Evolutionary conservation across 2,329 filamentous ascomycete species (phyloP).

Genomic region (Ceratocystis papillata): DNA sequence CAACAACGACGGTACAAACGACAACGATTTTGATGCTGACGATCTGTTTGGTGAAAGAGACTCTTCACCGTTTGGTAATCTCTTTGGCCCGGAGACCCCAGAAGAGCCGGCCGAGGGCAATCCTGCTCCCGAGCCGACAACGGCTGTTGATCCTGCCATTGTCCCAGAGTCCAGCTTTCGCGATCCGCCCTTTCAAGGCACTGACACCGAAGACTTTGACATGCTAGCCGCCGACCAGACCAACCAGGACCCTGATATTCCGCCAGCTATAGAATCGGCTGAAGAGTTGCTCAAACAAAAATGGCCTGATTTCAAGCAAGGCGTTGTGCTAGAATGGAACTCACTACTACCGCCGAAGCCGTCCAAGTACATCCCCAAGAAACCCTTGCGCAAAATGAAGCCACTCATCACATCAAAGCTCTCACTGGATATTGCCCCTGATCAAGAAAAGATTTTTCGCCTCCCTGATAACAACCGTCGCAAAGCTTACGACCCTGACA

Average conservation of each 20-base stretch:
- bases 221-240: conserved; percentile 39
- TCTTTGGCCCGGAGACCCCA: conserved; percentile 36
- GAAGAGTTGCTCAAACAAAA: conserved; percentile 67
- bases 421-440: conserved; percentile 70
- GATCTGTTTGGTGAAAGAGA: conserved; percentile 59
- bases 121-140: not conserved
- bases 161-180: conserved; percentile 24
- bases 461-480: conserved; percentile 42
- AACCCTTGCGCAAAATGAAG: conserved; percentile 67
- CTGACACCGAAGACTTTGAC: conserved; percentile 35
- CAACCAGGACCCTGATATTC: conserved; percentile 53
- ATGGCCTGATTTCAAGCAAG: conserved; percentile 70
- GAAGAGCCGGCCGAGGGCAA: conserved; percentile 33
- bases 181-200: conserved; percentile 28
- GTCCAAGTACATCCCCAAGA: conserved; percentile 67
- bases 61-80: conserved; percentile 39
- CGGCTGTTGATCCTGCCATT: conserved; percentile 16
- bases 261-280: conserved; percentile 59
- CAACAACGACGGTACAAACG: conserved; percentile 26
- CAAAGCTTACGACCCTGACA: conserved; percentile 43
- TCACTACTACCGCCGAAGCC: conserved; percentile 73
- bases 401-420: conserved; percentile 77
- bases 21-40: conserved; percentile 49
- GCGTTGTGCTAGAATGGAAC: conserved; percentile 66
- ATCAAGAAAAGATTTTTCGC: conserved; percentile 77